These are phyloP conservation scores for Tetrapisispora nanseiensis DNA, from an alignment of 805 yeast species.

Conservation along the genomic window DNA sequence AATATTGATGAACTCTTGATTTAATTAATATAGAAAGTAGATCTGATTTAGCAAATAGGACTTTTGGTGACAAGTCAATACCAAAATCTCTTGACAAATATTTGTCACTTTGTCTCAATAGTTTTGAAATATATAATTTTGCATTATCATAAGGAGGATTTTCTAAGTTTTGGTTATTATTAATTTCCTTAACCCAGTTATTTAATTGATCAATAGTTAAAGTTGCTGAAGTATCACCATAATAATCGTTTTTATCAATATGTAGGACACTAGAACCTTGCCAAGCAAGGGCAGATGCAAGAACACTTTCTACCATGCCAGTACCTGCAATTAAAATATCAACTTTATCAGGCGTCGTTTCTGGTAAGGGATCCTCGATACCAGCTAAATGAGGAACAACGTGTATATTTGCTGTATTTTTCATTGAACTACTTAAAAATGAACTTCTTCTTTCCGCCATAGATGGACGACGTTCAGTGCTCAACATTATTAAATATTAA, in stretches of 20 bases:
- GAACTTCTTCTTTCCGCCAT: constrained; percentile 63
- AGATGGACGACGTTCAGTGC: constrained; percentile 44
- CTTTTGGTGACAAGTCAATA: constrained; percentile 76
- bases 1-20: constrained; percentile 79
- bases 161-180: constrained; percentile 31
- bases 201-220: constrained; percentile 78
- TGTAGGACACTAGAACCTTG: constrained; percentile 94
- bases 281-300: constrained; percentile 95
- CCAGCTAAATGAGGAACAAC: constrained; percentile 66
- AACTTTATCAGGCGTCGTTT: constrained; percentile 53
- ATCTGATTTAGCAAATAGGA: constrained; percentile 86
- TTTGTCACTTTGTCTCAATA: constrained; percentile 29
- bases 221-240: constrained; percentile 85
- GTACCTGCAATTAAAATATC: constrained; percentile 92
- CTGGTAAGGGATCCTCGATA: constrained; percentile 61
- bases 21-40: constrained; percentile 66
- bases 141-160: constrained; percentile 52
- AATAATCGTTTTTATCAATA: constrained; percentile 72
- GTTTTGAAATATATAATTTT: constrained; percentile 65
- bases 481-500: constrained; percentile 15
- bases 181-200: constrained; percentile 71
- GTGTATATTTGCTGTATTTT: constrained; percentile 16
- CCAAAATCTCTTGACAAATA: constrained; percentile 69
- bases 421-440: constrained; percentile 24
- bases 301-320: constrained; percentile 75